Base-by-base conservation (phyloP, 257 asterid genomes). In the Mentha longifolia region DNA sequence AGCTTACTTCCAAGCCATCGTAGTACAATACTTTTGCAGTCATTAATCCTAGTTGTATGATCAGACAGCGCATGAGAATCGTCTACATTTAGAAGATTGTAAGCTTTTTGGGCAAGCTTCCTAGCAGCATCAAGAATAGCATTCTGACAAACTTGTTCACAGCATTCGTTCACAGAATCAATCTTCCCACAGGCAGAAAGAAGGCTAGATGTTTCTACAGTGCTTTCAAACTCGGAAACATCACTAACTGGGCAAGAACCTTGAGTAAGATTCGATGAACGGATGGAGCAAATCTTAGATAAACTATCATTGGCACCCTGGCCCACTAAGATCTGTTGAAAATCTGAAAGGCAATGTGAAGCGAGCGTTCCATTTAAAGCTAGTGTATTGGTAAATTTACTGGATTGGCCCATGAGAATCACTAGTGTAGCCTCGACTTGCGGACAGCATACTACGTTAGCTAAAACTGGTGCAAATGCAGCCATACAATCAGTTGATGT, bases 1-100 rank as follows among this genome's bases (percentile, higher is more conserved):
- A 95, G 99, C 81, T 88, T 95, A 76, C 95, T 85, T 43, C 94
- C 99, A 57, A 95, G 84, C 99, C 99, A 95, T 15, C 99, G 76
- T 19, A 88, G 90, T 19, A 86, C 96, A 51, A 92, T 79, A 57
- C 81, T 77, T 79, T 81, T 89, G 85, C 98, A 95, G 80, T 95
- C 99, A 63, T 79, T 85, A 56, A 87, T 77, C 76, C 85, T 74
- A 71, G 85, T 76, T 14, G 97, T 79, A 79, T 82, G 98, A 67
- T 85, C 96, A 63, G 95, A 80, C 66, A 88, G 70, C 39, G 73
- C 83, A 41, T 58, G 88, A 39, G 95, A 73, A 37, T 73, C 84
- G 68, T 78, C 96, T 75, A 86, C 60, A 42, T 70, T 82, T 73
- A 77, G 42, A 65, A 89, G 91, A 80, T 70, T 82, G 77, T 89